Percentiles rank a stretch among this genome's conserved stretches.
Conservation (phyloP, 2,329 filamentous ascomycete genomes). For the Thyridium curvatum region DNA sequence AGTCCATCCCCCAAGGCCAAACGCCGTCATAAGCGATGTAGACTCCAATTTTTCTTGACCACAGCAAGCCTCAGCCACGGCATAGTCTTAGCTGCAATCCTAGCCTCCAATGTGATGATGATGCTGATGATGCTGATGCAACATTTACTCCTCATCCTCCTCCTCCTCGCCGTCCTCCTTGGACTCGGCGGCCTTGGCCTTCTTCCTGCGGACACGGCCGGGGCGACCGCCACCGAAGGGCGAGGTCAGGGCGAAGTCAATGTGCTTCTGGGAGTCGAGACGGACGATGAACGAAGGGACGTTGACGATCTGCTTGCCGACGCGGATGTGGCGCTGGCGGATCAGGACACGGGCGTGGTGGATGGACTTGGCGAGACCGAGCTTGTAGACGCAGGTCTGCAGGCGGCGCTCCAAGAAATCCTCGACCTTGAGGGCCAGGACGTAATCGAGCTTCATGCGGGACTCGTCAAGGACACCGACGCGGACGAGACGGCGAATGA, state of each 20-base stretch:
- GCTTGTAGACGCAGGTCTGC: constrained; percentile 99
- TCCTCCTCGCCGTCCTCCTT: constrained; percentile 74
- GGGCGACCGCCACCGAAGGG: constrained; percentile 96
- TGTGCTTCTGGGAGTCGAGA: constrained; percentile 99
- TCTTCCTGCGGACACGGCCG: constrained; percentile 98
- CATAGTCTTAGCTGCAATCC: no score
- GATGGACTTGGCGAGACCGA: constrained; percentile 99
- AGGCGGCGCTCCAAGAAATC: constrained; percentile 99
- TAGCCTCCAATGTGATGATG: no score
- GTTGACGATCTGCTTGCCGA: constrained; percentile 99
- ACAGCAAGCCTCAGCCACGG: no score
- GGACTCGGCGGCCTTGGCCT: constrained; percentile 92
- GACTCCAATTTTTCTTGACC: constrained; percentile 2
- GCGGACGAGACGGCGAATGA: constrained; percentile 99
- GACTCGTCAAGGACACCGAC: constrained; percentile 99
- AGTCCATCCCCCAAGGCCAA: constrained; percentile 1
- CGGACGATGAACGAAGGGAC: constrained; percentile 99
- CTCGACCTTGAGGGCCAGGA: constrained; percentile 97
- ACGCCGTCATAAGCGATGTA: constrained; percentile 3
- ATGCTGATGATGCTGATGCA: no score
- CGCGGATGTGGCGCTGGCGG: constrained; percentile 98
- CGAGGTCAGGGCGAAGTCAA: constrained; percentile 96
- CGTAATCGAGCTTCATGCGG: constrained; percentile 99
- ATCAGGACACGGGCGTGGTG: constrained; percentile 99
- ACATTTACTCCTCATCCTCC: constrained; percentile 70